phyloP scores from a whole-genome alignment of 805 yeast genomes.

The Candida argentea region DNA sequence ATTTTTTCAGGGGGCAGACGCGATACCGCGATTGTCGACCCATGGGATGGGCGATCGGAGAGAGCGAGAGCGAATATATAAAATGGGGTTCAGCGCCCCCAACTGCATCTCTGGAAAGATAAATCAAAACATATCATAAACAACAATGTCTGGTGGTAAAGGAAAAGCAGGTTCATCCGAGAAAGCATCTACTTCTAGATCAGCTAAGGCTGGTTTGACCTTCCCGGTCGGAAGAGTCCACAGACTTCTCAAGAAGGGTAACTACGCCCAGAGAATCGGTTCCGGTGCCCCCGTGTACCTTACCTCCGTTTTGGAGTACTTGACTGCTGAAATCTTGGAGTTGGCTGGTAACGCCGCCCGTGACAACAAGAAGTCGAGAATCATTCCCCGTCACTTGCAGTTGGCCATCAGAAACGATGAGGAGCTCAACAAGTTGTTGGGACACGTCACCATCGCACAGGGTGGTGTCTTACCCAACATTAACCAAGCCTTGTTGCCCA shows the following conservation, averaged over 20 bases:
- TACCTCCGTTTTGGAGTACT: conserved; percentile 40
- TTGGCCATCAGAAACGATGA: conserved; percentile 45
- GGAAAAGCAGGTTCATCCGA: conserved; percentile 38
- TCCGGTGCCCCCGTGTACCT: conserved; percentile 44
- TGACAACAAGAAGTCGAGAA: conserved; percentile 84
- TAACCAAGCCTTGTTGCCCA: conserved; percentile 42
- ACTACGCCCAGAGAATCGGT: conserved; percentile 43
- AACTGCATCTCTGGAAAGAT: too few relatives aligned
- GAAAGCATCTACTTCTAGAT: conserved; percentile 40
- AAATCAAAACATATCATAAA: conserved; percentile 1
- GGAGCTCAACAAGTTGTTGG: conserved; percentile 40
- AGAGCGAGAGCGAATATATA: conserved; percentile 1
- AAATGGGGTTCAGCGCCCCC: conserved; percentile 1
- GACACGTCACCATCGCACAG: conserved; percentile 55
- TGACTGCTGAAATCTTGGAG: conserved; percentile 41
- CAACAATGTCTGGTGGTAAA: conserved; percentile 11
- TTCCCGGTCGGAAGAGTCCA: conserved; percentile 44
- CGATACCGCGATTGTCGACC: too few relatives aligned
- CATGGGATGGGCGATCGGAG: conserved; percentile 3
- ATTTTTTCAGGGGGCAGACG: too few relatives aligned
- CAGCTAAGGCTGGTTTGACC: conserved; percentile 40
- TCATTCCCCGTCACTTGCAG: conserved; percentile 42
- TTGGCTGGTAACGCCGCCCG: conserved; percentile 45
- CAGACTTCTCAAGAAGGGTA: conserved; percentile 41
- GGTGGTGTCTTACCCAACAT: conserved; percentile 46